These are phyloP conservation scores for Linaria vulgaris DNA, from an alignment of 257 asterid genomes.

Conservation along the genomic window DNA sequence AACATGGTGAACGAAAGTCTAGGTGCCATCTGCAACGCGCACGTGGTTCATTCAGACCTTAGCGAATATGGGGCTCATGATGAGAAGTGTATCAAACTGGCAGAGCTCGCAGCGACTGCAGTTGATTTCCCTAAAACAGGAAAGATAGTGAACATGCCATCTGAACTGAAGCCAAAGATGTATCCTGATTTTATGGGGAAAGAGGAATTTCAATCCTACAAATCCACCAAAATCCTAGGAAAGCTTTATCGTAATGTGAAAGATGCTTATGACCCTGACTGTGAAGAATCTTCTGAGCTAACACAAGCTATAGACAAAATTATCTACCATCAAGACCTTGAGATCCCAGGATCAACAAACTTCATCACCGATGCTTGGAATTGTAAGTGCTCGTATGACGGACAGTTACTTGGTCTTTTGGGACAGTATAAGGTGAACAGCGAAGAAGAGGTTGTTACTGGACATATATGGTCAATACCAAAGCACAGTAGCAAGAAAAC, in stretches of 20 bases:
- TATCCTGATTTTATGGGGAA: conserved; percentile 96
- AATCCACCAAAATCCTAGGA: conserved; percentile 62
- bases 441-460: conserved; percentile 89
- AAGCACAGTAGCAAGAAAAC: conserved; percentile 59
- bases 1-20: conserved; percentile 86
- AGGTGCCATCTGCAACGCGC: conserved; percentile 93
- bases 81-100: conserved; percentile 75
- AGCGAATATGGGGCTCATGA: conserved; percentile 84
- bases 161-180: conserved; percentile 57
- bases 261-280: conserved; percentile 46
- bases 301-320: conserved; percentile 31
- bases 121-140: conserved; percentile 98
- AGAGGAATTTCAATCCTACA: conserved; percentile 62
- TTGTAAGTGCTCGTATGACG: conserved; percentile 65
- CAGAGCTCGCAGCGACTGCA: conserved; percentile 90
- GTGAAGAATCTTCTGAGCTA: conserved; percentile 30
- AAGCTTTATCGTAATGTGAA: conserved; percentile 66
- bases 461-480: conserved; percentile 94
- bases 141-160: conserved; percentile 61
- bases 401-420: conserved; percentile 64
- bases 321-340: conserved; percentile 60
- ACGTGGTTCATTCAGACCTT: conserved; percentile 88
- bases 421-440: conserved; percentile 74
- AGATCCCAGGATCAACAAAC: conserved; percentile 44
- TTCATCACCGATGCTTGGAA: conserved; percentile 69